Conservation (phyloP, 108 stramenopile genomes). For the Pseudonitzschia pungens region DNA sequence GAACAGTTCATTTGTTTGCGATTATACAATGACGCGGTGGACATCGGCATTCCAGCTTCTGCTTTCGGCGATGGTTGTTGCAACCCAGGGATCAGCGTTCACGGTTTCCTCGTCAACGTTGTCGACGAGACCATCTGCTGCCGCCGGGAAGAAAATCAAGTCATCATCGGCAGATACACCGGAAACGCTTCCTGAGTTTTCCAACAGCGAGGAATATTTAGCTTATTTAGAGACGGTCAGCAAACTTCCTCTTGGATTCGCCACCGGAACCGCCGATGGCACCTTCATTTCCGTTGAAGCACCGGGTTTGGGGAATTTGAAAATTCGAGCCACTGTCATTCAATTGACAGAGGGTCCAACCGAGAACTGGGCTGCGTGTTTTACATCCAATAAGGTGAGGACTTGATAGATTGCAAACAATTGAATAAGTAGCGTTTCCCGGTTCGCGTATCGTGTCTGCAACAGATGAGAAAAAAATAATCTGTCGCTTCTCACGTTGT, state of each 20-base stretch:
- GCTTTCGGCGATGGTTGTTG: background rate
- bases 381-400: slow-evolving; percentile 76
- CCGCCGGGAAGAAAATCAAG: background rate
- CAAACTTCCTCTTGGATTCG: slow-evolving; percentile 74
- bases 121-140: background rate
- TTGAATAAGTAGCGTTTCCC: background rate
- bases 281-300: slow-evolving; percentile 80
- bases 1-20: too few species aligned
- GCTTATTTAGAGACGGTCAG: slow-evolving; percentile 61
- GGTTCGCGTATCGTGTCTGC: background rate
- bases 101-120: background rate
- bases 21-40: background rate
- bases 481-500: too few species aligned
- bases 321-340: slow-evolving; percentile 81
- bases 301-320: slow-evolving; percentile 70
- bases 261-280: slow-evolving; percentile 75
- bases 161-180: slow-evolving; percentile 43
- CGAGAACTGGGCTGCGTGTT: slow-evolving; percentile 88
- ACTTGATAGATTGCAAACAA: background rate
- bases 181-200: slow-evolving; percentile 61
- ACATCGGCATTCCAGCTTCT: slow-evolving; percentile 1
- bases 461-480: too few species aligned
- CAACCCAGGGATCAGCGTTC: slow-evolving; percentile 5
- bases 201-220: slow-evolving; percentile 60
- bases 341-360: slow-evolving; percentile 82